Evolutionary conservation across 75 land plant genomes (phyloP).

Genomic region (Isoetes taiwanensis): DNA sequence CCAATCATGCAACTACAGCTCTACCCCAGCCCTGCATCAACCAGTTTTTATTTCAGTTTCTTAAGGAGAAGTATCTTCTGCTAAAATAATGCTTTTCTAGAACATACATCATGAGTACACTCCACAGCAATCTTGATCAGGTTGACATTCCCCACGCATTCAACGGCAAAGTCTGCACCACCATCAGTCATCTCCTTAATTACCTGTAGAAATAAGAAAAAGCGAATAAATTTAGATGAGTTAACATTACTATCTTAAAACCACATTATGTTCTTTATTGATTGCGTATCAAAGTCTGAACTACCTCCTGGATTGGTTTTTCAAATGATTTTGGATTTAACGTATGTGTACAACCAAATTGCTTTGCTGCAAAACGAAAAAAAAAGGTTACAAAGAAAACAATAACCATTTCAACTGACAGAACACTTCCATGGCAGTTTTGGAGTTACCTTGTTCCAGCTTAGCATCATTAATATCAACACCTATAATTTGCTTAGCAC

Average conservation of each 20-base stretch:
- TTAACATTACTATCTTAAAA: too few species aligned
- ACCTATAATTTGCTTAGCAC: conserved; percentile 65
- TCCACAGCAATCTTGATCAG: neutral
- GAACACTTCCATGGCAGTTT: too few species aligned
- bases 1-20: conserved; percentile 14
- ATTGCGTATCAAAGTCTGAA: too few species aligned
- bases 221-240: too few species aligned
- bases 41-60: too few species aligned
- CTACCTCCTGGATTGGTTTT: conserved; percentile 15
- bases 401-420: too few species aligned
- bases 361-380: conserved; percentile 6
- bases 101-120: neutral
- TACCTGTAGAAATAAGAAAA: neutral
- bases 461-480: conserved; percentile 40
- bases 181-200: conserved; percentile 8
- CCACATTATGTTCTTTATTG: too few species aligned
- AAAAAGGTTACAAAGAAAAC: neutral
- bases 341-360: conserved; percentile 17
- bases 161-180: neutral
- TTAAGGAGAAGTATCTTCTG: too few species aligned
- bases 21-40: conserved; percentile 21
- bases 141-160: conserved; percentile 3
- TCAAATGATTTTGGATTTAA: conserved; percentile 19
- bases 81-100: too few species aligned
- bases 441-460: conserved; percentile 44